Conservation (phyloP, 2,329 filamentous ascomycete genomes). For the Magnaporthales sp. region DNA sequence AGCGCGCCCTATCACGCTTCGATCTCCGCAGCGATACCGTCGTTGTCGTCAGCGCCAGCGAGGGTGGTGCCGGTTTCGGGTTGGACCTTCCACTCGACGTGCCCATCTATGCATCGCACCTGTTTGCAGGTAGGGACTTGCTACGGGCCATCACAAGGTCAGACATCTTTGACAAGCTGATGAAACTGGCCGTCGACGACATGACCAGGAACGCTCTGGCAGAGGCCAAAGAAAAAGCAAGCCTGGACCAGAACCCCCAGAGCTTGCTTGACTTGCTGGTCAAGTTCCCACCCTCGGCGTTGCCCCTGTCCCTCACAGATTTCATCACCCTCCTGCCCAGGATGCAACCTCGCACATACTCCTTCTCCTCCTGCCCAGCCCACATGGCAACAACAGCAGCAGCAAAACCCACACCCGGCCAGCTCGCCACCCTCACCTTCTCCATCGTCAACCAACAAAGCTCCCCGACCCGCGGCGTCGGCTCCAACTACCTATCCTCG, state of each 20-base stretch:
- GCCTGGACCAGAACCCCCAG: conserved; percentile 30
- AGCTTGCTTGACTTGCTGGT: conserved; percentile 47
- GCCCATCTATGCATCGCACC: conserved; percentile 10
- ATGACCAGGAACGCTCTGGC: conserved; percentile 8
- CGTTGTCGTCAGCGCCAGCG: conserved; percentile 34
- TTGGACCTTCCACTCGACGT: conserved; percentile 12
- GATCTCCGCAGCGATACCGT: conserved; percentile 49
- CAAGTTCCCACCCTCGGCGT: conserved; percentile 29
- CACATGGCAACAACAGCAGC: conserved; percentile 25
- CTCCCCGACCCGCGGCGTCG: conserved; percentile 29
- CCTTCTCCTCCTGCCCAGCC: conserved; percentile 46
- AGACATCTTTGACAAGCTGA: conserved; percentile 8
- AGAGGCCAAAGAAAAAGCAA: conserved; percentile 19
- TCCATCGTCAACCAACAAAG: conserved; percentile 40
- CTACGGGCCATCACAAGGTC: neutral
- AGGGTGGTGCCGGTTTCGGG: conserved; percentile 8
- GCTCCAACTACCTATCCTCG: conserved; percentile 36
- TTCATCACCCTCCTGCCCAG: conserved; percentile 49
- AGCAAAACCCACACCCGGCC: conserved; percentile 9
- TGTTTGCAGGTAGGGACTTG: neutral
- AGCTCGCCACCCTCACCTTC: conserved; percentile 38
- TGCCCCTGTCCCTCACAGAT: conserved; percentile 39
- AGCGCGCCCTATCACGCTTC: conserved; percentile 45
- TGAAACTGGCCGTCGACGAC: conserved; percentile 12
- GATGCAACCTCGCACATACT: conserved; percentile 31